Evolutionary conservation across 768 basidiomycete species (phyloP).

Genomic region (Hortiboletus flavorubellus): DNA sequence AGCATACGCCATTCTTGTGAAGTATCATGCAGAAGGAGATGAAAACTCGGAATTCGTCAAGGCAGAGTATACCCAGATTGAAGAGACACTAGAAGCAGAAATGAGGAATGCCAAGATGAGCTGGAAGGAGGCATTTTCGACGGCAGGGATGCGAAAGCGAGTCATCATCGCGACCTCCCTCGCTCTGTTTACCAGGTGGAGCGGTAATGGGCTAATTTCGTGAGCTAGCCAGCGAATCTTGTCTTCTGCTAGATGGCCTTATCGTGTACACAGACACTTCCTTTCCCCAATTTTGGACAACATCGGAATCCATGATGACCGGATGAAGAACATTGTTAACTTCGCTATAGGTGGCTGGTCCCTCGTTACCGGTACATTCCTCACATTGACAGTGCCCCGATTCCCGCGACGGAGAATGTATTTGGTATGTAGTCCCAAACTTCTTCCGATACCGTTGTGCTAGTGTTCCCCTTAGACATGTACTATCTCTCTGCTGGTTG

Average conservation of each 20-base stretch:
- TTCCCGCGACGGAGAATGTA: constrained; percentile 15
- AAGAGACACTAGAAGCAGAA: constrained; percentile 44
- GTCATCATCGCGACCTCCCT: constrained; percentile 9
- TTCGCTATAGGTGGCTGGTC: constrained; percentile 12
- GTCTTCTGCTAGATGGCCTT: not conserved
- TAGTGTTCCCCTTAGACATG: constrained; percentile 4
- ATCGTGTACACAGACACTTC: constrained; percentile 4
- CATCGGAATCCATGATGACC: constrained; percentile 22
- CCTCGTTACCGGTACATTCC: constrained; percentile 1
- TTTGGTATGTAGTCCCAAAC: too few relatives aligned
- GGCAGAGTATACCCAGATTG: constrained; percentile 56
- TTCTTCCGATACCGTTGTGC: not conserved
- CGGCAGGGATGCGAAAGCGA: constrained; percentile 17
- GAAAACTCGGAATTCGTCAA: constrained; percentile 48
- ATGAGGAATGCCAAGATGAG: not conserved
- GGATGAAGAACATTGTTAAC: constrained; percentile 16
- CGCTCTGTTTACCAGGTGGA: constrained; percentile 7
- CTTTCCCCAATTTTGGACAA: constrained; percentile 15
- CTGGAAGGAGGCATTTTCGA: constrained; percentile 1
- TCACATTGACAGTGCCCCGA: constrained; percentile 5
- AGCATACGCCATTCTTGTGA: constrained; percentile 45
- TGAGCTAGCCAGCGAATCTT: too few relatives aligned
- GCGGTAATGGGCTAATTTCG: not conserved
- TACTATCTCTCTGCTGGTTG: constrained; percentile 13
- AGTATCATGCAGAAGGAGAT: constrained; percentile 63